phyloP scores from a whole-genome alignment of 2,329 filamentous ascomycete species.

The Fusarium guadeloupense region DNA sequence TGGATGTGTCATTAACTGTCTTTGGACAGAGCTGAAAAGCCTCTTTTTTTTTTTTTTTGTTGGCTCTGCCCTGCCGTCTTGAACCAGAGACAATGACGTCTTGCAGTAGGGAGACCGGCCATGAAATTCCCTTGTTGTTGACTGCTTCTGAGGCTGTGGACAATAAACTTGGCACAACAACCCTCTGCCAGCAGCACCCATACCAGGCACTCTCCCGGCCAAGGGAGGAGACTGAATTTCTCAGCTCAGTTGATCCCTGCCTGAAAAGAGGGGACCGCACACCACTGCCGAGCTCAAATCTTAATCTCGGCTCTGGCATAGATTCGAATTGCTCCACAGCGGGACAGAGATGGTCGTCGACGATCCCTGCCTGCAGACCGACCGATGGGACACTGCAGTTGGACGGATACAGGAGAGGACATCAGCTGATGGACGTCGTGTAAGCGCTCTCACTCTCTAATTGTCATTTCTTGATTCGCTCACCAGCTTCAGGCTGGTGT shows the following conservation, averaged over 20 bases:
- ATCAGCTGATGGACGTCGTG: neutral
- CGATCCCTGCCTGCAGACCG: neutral
- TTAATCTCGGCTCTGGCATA: neutral
- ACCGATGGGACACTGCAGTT: neutral
- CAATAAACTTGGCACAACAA: neutral
- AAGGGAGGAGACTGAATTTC: neutral
- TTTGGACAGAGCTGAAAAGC: conserved; percentile 25
- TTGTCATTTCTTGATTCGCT: neutral
- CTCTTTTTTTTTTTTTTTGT: no score
- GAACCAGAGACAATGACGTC: conserved; percentile 24
- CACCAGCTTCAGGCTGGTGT: neutral
- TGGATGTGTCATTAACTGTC: conserved; percentile 5
- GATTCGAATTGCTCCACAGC: conserved; percentile 5
- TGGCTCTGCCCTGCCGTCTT: conserved; percentile 10
- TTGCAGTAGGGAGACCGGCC: neutral
- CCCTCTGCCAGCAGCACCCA: neutral
- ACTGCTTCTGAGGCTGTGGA: neutral
- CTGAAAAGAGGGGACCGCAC: neutral
- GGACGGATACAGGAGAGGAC: neutral
- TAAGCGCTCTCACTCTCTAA: neutral
- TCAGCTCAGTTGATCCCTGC: conserved; percentile 29
- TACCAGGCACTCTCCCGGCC: conserved; percentile 18
- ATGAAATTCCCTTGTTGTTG: neutral
- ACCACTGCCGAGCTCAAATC: conserved; percentile 19
- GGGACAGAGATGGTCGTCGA: conserved; percentile 17